These are phyloP conservation scores for Talaromyces adpressus DNA, from an alignment of 495 filamentous ascomycete genomes.

Conservation along the genomic window DNA sequence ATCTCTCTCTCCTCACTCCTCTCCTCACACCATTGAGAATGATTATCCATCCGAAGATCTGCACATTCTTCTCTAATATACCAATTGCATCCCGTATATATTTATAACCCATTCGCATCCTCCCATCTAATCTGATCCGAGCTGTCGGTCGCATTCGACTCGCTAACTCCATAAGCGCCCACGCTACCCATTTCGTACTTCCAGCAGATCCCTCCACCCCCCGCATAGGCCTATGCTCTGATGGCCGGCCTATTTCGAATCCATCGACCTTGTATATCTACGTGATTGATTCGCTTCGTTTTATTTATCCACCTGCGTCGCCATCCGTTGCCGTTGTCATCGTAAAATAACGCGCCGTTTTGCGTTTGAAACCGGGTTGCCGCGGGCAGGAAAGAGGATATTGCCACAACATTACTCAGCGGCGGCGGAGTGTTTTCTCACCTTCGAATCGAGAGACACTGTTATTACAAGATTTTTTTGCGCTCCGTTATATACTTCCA, in stretches of 20 bases:
- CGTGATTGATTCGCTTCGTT: neutral
- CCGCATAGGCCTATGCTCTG: neutral
- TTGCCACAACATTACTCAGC: slow-evolving; percentile 5
- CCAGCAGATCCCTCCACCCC: neutral
- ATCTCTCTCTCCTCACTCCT: neutral
- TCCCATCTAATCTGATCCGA: neutral
- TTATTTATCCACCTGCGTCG: neutral
- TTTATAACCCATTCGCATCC: too few species aligned
- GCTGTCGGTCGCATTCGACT: neutral
- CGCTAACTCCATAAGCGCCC: neutral
- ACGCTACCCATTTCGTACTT: neutral
- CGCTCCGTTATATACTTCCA: neutral
- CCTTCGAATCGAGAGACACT: neutral
- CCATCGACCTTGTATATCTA: neutral
- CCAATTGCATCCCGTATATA: neutral
- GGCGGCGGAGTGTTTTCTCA: neutral
- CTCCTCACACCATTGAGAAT: neutral
- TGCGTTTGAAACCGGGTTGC: neutral
- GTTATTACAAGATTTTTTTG: neutral
- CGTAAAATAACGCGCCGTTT: neutral
- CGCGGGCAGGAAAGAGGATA: neutral
- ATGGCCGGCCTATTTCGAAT: neutral
- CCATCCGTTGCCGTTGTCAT: neutral
- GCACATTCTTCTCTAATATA: neutral
- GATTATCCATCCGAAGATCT: neutral